phyloP scores from a whole-genome alignment of 106 monocot species.

The Agapanthus africanus region DNA sequence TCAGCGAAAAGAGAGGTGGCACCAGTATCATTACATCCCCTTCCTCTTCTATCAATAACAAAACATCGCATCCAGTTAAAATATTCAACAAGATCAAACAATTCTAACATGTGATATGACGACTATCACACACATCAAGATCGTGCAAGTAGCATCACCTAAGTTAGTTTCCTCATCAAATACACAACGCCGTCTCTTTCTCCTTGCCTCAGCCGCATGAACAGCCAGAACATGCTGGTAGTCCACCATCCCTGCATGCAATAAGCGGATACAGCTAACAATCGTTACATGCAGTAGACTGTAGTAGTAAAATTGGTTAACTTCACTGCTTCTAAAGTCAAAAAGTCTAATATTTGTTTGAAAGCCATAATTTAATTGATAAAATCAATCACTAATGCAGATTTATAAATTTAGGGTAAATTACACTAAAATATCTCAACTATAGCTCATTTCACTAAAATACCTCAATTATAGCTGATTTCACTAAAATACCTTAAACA shows the following conservation, averaged over 20 bases:
- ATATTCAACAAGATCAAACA: not conserved
- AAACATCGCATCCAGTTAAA: not conserved
- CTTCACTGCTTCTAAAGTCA: too few relatives aligned
- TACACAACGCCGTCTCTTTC: conserved; percentile 29
- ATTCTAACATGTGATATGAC: not conserved
- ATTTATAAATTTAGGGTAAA: too few relatives aligned
- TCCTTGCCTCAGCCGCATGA: conserved; percentile 56
- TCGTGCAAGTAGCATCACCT: conserved; percentile 10
- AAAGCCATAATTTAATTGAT: too few relatives aligned
- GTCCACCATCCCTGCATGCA: conserved; percentile 72
- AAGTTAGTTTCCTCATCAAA: conserved; percentile 13
- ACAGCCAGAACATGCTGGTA: conserved; percentile 82
- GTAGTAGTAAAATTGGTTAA: too few relatives aligned
- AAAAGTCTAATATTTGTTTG: too few relatives aligned
- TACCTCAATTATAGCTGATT: too few relatives aligned
- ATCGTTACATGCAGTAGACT: too few relatives aligned
- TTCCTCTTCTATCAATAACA: conserved; percentile 31
- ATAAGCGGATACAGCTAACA: conserved; percentile 3
- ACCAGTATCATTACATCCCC: conserved; percentile 78
- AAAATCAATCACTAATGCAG: too few relatives aligned
- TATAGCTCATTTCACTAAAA: too few relatives aligned
- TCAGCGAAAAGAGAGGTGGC: conserved; percentile 67
- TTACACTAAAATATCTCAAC: too few relatives aligned
- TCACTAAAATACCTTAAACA: too few relatives aligned
- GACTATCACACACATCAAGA: too few relatives aligned